Conservation (phyloP, 2,329 filamentous ascomycete species). For the Epichloe gansuensis region DNA sequence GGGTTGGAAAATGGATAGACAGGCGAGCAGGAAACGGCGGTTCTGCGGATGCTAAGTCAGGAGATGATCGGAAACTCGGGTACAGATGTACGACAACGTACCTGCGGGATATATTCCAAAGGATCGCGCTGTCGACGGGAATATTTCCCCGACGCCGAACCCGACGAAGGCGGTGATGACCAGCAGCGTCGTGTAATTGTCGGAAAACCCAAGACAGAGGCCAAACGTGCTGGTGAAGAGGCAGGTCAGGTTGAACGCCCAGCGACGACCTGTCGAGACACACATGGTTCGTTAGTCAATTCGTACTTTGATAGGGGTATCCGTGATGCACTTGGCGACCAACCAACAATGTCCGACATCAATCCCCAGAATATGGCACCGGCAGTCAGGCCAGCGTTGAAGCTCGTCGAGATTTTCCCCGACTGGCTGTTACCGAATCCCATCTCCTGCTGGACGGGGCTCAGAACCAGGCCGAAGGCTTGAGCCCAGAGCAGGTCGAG, state of each 20-base stretch:
- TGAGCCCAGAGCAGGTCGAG: conserved; percentile 47
- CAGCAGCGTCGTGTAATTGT: conserved; percentile 37
- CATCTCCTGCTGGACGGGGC: conserved; percentile 43
- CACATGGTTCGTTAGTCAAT: not conserved
- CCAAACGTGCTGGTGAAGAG: conserved; percentile 43
- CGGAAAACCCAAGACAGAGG: conserved; percentile 35
- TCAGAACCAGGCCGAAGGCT: conserved; percentile 41
- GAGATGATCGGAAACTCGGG: not conserved
- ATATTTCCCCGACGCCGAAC: conserved; percentile 43
- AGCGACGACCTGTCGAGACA: conserved; percentile 26
- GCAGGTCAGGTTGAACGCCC: conserved; percentile 47
- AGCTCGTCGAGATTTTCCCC: conserved; percentile 40
- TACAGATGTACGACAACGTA: not conserved
- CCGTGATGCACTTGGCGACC: not conserved
- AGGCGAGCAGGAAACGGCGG: conserved; percentile 37
- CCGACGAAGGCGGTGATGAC: conserved; percentile 42
- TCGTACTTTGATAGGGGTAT: not conserved
- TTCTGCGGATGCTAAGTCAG: conserved; percentile 13
- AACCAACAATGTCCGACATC: conserved; percentile 37
- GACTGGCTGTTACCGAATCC: conserved; percentile 30
- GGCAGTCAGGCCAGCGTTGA: conserved; percentile 30
- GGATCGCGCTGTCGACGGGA: conserved; percentile 43
- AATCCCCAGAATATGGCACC: conserved; percentile 45
- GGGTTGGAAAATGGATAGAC: conserved; percentile 43
- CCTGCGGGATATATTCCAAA: conserved; percentile 40